Evolutionary conservation across 352 stramenopile species (phyloP), one percentile per base, ranked within the genome.

Genomic region (Globisporangium rhizosaccharum): DNA sequence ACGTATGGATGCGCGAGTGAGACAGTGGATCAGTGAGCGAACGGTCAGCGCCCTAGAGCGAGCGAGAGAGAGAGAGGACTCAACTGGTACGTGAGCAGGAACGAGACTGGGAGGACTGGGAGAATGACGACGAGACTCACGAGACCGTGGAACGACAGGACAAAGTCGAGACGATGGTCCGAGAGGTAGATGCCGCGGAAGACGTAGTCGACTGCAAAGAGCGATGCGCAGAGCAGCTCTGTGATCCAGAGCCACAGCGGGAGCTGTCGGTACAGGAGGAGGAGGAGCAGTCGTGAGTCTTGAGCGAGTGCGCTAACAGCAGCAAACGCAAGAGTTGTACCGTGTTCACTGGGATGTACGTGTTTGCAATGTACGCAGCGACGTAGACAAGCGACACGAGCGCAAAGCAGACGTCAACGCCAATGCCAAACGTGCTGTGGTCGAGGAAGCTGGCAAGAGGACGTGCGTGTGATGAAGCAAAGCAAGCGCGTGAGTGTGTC

Each of bases 121-220:
- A 94, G 56, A 49, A 92, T 88, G 30, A 83, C 76, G 17, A 74
- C 55, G 20, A 90, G 62, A 51, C 79, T 85, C 56, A 85, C 63
- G 53, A 92, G 52, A 0, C 79, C 73, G 7, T 55, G 53, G 17
- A 85, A 63, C 3, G 85, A 94, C 14, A 92, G 56, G 20, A 91
- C 52, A 59, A 78, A 88, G 56, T 92, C 81, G 23, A 68, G 28
- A 23, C 82, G 85, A 59, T 88, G 77, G 56, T 77, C 78, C 6
- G 79, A 68, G 10, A 94, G 70, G 41, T 85, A 90, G 30, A 94
- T 57, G 10, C 82, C 85, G 51, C 85, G 82, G 47, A 90, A 92
- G 30, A 70, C 44, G 58, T 84, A 92, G 57, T 92, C 85, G 12
- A 87, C 45, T 0, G 74, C 51, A 63, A 94, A 92, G 42, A 82